A percentile compares a stretch with the other conserved stretches of the same genome.
Evolutionary conservation across 192 early-diverging fungal species (phyloP).

Genomic region (Backusella westeae): DNA sequence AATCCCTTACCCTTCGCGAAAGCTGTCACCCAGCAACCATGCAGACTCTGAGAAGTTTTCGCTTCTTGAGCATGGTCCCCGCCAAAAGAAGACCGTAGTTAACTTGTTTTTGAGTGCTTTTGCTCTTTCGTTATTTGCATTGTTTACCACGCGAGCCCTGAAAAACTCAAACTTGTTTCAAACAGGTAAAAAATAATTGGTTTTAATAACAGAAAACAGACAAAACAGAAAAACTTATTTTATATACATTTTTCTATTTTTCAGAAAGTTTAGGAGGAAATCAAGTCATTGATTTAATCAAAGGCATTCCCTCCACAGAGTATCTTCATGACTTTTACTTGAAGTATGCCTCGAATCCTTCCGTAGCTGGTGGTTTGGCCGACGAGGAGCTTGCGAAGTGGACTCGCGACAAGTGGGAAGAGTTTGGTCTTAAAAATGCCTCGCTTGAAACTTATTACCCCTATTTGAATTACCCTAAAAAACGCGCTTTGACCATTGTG

Average conservation of each 20-base stretch:
- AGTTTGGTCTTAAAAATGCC: slow-evolving; percentile 50
- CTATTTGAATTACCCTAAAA: slow-evolving; percentile 53
- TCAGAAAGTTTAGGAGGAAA: neutral
- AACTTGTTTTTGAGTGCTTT: neutral
- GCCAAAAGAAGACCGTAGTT: neutral
- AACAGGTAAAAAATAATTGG: neutral
- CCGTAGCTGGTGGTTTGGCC: slow-evolving; percentile 47
- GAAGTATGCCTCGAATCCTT: slow-evolving; percentile 55
- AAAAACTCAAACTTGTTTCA: slow-evolving; percentile 6
- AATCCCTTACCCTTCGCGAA: neutral
- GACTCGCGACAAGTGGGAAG: slow-evolving; percentile 49
- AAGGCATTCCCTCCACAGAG: slow-evolving; percentile 21
- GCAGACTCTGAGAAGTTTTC: neutral
- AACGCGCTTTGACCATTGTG: slow-evolving; percentile 50
- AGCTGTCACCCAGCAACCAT: neutral
- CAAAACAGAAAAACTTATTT: neutral
- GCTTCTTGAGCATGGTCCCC: neutral
- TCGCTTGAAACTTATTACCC: slow-evolving; percentile 61
- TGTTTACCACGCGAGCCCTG: neutral
- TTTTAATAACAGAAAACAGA: neutral
- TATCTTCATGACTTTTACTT: slow-evolving; percentile 44
- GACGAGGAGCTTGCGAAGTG: slow-evolving; percentile 49
- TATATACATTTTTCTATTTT: neutral
- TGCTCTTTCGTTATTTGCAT: neutral
- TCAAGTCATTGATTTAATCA: slow-evolving; percentile 1